Evolutionary conservation across 1,284 basidiomycete species (phyloP), one percentile per base, ranked within the genome.

Genomic region (Trametes polyzona): DNA sequence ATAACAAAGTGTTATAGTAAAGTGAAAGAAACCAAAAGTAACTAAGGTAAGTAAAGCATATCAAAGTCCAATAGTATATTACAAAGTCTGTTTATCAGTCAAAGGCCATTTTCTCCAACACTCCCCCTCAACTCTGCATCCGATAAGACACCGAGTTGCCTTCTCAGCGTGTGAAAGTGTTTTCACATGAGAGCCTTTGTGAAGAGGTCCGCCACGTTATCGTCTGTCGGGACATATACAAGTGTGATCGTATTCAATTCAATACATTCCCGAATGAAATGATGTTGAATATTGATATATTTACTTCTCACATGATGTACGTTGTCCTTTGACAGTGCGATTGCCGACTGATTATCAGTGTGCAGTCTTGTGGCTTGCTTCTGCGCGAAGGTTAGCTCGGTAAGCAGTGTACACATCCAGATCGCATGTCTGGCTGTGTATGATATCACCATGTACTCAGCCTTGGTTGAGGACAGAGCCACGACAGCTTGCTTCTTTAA

Each of bases 271-370:
- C 75, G 69, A 7, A 76, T 58, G 41, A 67, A 73, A 57, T 77
- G 76, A 52, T 71, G 65, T 1, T 58, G 59, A 24, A 77, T 66
- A 41, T 74, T 71, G 47, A 79, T 75, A 56, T 79, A 76, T 58
- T 77, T 77, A 17, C 69, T 66, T 0, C 70, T 55, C 0, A 61
- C 55, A 44, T 73, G 69, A 37, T 57, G 64, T 1, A 65, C 50
- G 3, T 69, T 69, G 46, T 75, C 69, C 16, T 67, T 52, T 7
- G 70, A 59, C 0, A 78, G 52, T 2, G 58, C 40, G 30, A 78
- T 67, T 8, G 72, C 70, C 0, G 68, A 58, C 27, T 71, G 62
- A 53, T 76, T 75, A 62, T 79, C 74, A 29, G 64, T 56, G 29
- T 57, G 36, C 37, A 76, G 61, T 5, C 62, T 30, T 8, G 62